Base-by-base conservation (phyloP, 768 basidiomycete genomes). In the Boletus tomentosulus region DNA sequence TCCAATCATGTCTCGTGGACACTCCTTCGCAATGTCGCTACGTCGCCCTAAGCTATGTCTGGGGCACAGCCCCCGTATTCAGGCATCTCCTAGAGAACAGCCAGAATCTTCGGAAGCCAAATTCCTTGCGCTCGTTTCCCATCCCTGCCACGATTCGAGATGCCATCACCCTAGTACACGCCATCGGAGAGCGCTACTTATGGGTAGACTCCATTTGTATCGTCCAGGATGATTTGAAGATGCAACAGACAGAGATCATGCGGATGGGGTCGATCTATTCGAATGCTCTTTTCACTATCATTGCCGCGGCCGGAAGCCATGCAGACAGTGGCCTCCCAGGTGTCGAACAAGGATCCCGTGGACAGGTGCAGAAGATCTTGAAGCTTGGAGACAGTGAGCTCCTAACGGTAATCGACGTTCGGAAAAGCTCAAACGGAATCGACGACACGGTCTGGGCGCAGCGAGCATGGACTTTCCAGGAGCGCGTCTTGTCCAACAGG, bases 141-240 rank as follows among this genome's bases (percentile, higher is more conserved):
- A 50, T 68, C 25, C 62, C 65, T 6, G 25, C 54, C 19, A 66
- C 65, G 3, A 64, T 67, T 28, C 44, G 50, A 38, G 67, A 67
- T 45, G 60, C 67, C 11, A 55, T 66, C 1, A 54, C 56, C 5
- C 46, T 69, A 10, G 55, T 58, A 10, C 56, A 37, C 7, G 44
- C 48, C 34, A 60, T 69, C 11, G 58, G 63, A 38, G 56, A 62
- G 41, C 58, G 58, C 16, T 68, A 66, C 34, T 37, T 66, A 16
- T 66, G 66, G 65, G 58, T 68, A 3, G 66, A 66, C 24, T 55
- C 65, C 3, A 19, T 66, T 0, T 66, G 64, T 13, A 68, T 66
- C 35, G 51, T 55, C 33, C 65, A 64, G 43, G 28, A 66, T 15
- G 50, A 65, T 12, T 30, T 30, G 22, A 35, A 37, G 44, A 63